phyloP scores from a whole-genome alignment of 2,329 filamentous ascomycete genomes.

The Coniella vitis region DNA sequence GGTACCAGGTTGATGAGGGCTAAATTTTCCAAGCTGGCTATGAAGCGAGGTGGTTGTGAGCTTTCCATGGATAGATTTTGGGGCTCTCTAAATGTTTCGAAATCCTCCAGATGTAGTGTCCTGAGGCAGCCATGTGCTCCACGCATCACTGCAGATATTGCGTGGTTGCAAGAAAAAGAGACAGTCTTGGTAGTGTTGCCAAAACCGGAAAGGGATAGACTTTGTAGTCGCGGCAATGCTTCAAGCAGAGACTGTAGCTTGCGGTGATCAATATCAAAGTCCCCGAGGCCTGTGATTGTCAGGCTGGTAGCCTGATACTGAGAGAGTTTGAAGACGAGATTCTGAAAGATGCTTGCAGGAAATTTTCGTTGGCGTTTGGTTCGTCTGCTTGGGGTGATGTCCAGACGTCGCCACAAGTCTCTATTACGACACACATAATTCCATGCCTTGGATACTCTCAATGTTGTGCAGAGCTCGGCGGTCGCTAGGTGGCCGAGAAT shows the following conservation, averaged over 20 bases:
- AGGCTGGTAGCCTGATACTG: conserved; percentile 2
- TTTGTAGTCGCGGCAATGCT: not conserved
- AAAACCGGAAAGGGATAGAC: not conserved
- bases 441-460: conserved; percentile 12
- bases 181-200: not conserved
- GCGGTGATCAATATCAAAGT: conserved; percentile 1
- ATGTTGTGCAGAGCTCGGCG: conserved; percentile 7
- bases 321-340: conserved; percentile 2
- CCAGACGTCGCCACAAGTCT: conserved; percentile 8
- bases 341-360: not conserved
- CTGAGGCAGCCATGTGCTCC: not conserved
- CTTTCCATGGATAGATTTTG: no score
- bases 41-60: not conserved
- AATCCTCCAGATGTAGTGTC: not conserved
- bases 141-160: not conserved
- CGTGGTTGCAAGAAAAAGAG: not conserved
- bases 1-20: not conserved
- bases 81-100: no score
- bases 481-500: conserved; percentile 1
- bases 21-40: not conserved
- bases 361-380: not conserved
- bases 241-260: conserved; percentile 1
- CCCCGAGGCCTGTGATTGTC: not conserved
- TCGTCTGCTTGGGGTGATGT: not conserved
- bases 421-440: conserved; percentile 2